A percentile compares a stretch with the other conserved stretches of the same genome.
phyloP scores from a whole-genome alignment of 352 stramenopile genomes.

The Aphanomyces cochlioides region DNA sequence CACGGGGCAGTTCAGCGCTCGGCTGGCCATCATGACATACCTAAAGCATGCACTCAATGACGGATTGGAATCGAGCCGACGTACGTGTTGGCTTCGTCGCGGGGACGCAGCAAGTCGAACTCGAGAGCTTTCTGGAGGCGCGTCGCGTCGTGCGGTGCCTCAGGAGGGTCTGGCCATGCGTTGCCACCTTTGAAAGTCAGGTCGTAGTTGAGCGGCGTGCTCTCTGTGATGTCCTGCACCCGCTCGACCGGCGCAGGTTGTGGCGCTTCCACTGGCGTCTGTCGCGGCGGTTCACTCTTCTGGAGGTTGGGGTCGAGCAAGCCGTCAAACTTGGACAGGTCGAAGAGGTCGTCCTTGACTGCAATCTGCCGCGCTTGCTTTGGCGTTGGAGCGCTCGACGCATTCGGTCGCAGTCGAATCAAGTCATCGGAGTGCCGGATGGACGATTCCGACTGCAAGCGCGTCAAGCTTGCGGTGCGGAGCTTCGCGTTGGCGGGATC shows the following conservation, averaged over 20 bases:
- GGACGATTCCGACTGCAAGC: too few relatives aligned
- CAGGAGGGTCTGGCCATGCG: conserved; percentile 65
- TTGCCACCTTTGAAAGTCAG: conserved; percentile 70
- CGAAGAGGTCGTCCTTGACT: too few relatives aligned
- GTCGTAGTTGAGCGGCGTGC: conserved; percentile 58
- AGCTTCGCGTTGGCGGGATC: too few relatives aligned
- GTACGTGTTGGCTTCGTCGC: conserved; percentile 61
- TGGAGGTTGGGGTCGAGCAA: not conserved
- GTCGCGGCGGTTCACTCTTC: conserved; percentile 4
- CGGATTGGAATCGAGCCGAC: not conserved
- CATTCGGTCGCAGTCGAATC: too few relatives aligned
- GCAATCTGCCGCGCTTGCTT: too few relatives aligned
- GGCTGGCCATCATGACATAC: conserved; percentile 54
- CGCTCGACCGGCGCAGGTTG: not conserved
- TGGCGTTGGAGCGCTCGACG: too few relatives aligned
- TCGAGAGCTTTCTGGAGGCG: conserved; percentile 57
- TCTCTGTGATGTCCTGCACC: conserved; percentile 35
- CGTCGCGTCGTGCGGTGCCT: conserved; percentile 47
- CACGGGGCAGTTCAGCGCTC: conserved; percentile 63
- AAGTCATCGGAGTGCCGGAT: too few relatives aligned
- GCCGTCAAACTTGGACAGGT: too few relatives aligned
- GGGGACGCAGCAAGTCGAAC: conserved; percentile 73
- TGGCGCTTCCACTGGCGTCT: not conserved
- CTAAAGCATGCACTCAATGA: not conserved
- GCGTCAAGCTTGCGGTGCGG: too few relatives aligned